Percentiles rank a stretch among this genome's conserved stretches.
These are phyloP conservation scores for Aspergillus fumigatiaffinis DNA, from an alignment of 2,329 filamentous ascomycete species.

Conservation along the genomic window DNA sequence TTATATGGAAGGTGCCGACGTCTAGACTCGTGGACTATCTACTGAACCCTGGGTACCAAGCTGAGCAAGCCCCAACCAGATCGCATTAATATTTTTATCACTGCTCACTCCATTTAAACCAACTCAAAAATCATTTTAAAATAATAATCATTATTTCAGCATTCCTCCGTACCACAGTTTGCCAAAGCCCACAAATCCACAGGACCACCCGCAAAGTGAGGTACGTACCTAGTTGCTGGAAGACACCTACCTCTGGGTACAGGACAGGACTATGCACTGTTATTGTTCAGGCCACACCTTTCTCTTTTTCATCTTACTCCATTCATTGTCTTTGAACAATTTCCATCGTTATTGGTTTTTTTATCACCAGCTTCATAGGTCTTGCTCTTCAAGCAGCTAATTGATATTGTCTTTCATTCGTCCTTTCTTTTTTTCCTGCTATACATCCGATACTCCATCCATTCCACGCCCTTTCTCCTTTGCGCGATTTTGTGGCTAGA, in stretches of 20 bases:
- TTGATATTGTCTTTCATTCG: neutral
- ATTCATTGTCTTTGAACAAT: neutral
- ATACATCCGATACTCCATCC: neutral
- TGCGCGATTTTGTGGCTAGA: neutral
- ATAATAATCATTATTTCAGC: neutral
- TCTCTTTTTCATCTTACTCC: neutral
- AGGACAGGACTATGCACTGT: neutral
- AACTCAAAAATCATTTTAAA: neutral
- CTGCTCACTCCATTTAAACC: neutral
- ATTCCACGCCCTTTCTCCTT: neutral
- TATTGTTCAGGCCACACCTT: neutral
- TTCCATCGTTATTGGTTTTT: neutral
- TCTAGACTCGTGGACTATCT: neutral
- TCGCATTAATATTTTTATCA: neutral
- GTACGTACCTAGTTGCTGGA: neutral
- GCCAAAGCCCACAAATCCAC: neutral
- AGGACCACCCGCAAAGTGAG: neutral
- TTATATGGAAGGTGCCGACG: neutral
- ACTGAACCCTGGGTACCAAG: neutral
- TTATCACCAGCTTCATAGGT: neutral
- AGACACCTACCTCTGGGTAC: neutral
- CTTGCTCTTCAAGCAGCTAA: neutral
- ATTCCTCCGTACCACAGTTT: neutral
- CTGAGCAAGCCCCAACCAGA: neutral
- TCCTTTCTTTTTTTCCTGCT: neutral